These are phyloP conservation scores for Rhizomucor pusillus DNA, from an alignment of 371 early-diverging fungal species.

Conservation along the genomic window DNA sequence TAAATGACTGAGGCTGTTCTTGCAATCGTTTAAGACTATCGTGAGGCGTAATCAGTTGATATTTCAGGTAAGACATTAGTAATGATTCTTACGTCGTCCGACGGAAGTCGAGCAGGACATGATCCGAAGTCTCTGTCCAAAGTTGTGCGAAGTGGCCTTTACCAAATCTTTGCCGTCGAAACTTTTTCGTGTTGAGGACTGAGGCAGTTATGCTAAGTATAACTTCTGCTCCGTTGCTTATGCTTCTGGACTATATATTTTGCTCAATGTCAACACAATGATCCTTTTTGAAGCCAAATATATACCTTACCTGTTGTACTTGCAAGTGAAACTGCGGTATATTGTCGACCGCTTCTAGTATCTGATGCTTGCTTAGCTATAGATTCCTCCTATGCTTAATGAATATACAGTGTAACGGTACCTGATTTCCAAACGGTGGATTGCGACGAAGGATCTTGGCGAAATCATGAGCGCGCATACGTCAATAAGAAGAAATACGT, in stretches of 20 bases:
- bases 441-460: conserved; percentile 43
- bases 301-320: not conserved
- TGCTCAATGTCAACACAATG: not conserved
- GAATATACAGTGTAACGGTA: conserved; percentile 6
- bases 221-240: not conserved
- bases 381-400: not conserved
- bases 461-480: not conserved
- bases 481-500: not conserved
- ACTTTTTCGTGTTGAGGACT: conserved; percentile 10
- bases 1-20: conserved; percentile 14
- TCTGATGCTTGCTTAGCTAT: not conserved
- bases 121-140: conserved; percentile 27
- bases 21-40: conserved; percentile 28
- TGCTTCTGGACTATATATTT: not conserved
- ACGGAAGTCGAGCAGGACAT: conserved; percentile 33
- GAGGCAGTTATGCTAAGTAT: conserved; percentile 8
- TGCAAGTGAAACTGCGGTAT: conserved; percentile 16
- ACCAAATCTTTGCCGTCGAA: conserved; percentile 14
- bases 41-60: not conserved
- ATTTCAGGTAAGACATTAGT: not conserved
- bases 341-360: conserved; percentile 13
- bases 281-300: too few relatives aligned
- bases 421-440: conserved; percentile 52
- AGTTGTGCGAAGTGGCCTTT: conserved; percentile 30
- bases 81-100: conserved; percentile 31